These are phyloP conservation scores for Colletotrichum magnum DNA, from an alignment of 2,329 filamentous ascomycete genomes.

Conservation along the genomic window DNA sequence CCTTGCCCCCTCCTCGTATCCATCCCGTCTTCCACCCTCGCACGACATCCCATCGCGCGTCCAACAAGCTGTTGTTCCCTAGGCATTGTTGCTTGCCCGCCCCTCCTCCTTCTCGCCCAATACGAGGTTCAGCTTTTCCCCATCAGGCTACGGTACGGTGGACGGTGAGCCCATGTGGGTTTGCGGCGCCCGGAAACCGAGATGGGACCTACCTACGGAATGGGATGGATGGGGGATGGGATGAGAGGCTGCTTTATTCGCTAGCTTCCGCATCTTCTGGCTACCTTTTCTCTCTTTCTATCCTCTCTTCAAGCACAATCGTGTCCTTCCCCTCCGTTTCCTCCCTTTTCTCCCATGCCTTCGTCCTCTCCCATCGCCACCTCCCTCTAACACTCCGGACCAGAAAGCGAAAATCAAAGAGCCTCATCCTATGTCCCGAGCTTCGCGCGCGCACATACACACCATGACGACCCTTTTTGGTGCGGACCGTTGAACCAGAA, in stretches of 20 bases:
- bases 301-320: no score
- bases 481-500: not conserved
- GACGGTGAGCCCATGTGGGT: not conserved
- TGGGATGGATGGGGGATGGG: not conserved
- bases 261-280: slow-evolving; percentile 22
- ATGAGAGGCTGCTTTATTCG: slow-evolving; percentile 18
- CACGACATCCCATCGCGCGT: not conserved
- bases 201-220: not conserved
- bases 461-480: not conserved
- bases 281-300: not conserved
- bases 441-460: not conserved
- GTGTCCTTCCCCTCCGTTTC: no score
- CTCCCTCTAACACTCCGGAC: not conserved
- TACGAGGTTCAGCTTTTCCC: slow-evolving; percentile 14
- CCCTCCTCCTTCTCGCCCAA: not conserved
- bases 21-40: not conserved
- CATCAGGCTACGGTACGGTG: not conserved
- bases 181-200: not conserved
- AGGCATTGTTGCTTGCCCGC: no score
- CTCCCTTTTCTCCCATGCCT: no score
- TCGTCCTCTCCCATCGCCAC: not conserved
- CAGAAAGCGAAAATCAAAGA: not conserved
- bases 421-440: not conserved
- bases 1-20: slow-evolving; percentile 5
- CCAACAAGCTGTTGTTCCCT: not conserved